A percentile compares a stretch with the other conserved stretches of the same genome.
These are phyloP conservation scores for Myxozyma melibiosi DNA, from an alignment of 805 yeast genomes.

Conservation along the genomic window DNA sequence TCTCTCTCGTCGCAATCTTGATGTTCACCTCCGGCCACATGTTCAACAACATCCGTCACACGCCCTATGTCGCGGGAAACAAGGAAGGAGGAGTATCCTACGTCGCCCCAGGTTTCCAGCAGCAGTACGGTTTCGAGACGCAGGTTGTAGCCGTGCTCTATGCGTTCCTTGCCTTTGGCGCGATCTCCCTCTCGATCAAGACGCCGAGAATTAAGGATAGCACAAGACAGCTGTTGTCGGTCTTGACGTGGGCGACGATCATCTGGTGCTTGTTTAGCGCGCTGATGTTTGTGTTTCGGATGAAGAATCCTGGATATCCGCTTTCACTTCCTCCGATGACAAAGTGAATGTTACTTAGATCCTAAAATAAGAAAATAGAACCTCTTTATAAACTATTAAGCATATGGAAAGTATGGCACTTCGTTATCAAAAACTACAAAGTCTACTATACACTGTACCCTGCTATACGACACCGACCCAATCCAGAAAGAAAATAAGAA, in stretches of 20 bases:
- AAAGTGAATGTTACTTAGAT: background rate
- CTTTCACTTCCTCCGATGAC: conserved; percentile 50
- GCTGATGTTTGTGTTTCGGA: conserved; percentile 63
- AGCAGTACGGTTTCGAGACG: conserved; percentile 85
- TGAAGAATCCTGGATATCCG: conserved; percentile 80
- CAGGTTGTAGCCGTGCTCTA: conserved; percentile 71
- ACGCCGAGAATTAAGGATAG: conserved; percentile 54
- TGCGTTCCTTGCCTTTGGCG: conserved; percentile 62
- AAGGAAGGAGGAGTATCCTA: conserved; percentile 52
- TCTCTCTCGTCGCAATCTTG: conserved; percentile 63
- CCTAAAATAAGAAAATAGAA: too few relatives aligned
- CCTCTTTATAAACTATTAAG: too few relatives aligned
- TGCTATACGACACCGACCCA: too few relatives aligned
- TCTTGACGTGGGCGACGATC: conserved; percentile 48
- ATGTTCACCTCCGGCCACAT: conserved; percentile 86
- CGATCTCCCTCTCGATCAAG: conserved; percentile 60
- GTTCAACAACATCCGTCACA: conserved; percentile 83
- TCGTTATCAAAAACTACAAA: too few relatives aligned
- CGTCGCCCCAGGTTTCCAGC: conserved; percentile 66
- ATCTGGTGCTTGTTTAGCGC: conserved; percentile 64
- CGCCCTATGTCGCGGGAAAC: conserved; percentile 54
- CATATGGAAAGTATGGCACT: too few relatives aligned
- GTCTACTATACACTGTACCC: too few relatives aligned
- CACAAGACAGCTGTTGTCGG: conserved; percentile 53
- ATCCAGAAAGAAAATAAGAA: too few relatives aligned